These are phyloP conservation scores for Eruca vesicaria DNA, from an alignment of 441 rosid species.

Conservation along the genomic window DNA sequence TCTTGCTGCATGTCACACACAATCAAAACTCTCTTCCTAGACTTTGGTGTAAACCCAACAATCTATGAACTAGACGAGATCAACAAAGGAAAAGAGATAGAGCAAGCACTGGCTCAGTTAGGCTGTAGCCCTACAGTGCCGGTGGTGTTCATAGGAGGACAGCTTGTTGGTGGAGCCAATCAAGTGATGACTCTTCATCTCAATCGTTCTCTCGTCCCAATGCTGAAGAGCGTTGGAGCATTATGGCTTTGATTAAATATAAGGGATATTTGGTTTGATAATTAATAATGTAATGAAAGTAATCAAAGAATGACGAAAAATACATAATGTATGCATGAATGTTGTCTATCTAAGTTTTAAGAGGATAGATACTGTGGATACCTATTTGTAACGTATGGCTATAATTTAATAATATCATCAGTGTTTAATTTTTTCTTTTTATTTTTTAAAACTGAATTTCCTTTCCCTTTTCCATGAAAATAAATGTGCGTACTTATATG, in stretches of 20 bases:
- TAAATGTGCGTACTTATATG: too few relatives aligned
- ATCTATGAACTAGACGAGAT: constrained; percentile 67
- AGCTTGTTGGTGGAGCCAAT: constrained; percentile 67
- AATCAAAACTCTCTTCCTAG: constrained; percentile 53
- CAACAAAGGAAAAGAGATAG: constrained; percentile 51
- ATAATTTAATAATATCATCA: too few relatives aligned
- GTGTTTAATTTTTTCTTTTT: too few relatives aligned
- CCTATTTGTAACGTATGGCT: too few relatives aligned
- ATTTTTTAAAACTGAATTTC: too few relatives aligned
- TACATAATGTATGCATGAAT: too few relatives aligned
- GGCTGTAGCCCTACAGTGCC: constrained; percentile 60
- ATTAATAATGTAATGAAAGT: too few relatives aligned
- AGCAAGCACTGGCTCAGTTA: constrained; percentile 54
- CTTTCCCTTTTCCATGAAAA: too few relatives aligned
- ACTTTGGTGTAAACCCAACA: constrained; percentile 65
- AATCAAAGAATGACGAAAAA: too few relatives aligned
- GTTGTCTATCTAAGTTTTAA: too few relatives aligned
- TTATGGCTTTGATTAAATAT: constrained; percentile 40
- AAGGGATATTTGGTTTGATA: too few relatives aligned
- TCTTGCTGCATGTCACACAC: constrained; percentile 67
- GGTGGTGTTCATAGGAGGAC: constrained; percentile 64
- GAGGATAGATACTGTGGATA: too few relatives aligned
- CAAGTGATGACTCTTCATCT: constrained; percentile 77
- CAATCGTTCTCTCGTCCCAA: constrained; percentile 52
- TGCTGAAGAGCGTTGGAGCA: constrained; percentile 64